Conservation (phyloP, 2,329 filamentous ascomycete species). For the Alternaria atra region DNA sequence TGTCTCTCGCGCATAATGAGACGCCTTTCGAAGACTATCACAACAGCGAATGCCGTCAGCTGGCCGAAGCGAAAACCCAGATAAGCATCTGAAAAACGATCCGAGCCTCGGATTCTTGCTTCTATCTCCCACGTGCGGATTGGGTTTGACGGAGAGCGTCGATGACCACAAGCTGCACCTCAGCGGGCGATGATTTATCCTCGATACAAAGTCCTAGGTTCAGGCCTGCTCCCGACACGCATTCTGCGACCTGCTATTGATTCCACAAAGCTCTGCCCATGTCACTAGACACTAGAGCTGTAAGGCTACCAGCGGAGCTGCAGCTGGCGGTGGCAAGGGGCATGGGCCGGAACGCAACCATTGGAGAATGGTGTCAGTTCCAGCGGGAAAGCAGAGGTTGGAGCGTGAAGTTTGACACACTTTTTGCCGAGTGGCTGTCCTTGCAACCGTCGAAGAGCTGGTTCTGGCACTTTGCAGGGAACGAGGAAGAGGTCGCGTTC, state of each 20-base stretch:
- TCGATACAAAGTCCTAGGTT: background rate
- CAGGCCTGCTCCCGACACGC: background rate
- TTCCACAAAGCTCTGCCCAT: background rate
- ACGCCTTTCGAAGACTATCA: background rate
- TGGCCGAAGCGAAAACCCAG: background rate
- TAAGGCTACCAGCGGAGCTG: background rate
- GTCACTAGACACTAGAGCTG: background rate
- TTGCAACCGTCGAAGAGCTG: background rate
- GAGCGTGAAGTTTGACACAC: background rate
- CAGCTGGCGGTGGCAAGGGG: background rate
- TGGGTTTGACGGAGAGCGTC: background rate
- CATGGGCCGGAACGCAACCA: background rate
- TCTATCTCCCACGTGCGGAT: background rate
- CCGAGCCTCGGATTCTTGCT: background rate
- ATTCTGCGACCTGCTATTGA: background rate
- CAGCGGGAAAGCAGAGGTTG: background rate
- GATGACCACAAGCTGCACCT: background rate
- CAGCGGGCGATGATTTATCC: background rate
- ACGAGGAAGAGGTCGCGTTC: background rate
- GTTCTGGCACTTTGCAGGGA: background rate
- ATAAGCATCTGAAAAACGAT: background rate
- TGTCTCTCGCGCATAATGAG: background rate
- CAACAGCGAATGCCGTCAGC: background rate
- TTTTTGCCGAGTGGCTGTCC: background rate
- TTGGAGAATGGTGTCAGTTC: background rate